A percentile compares a stretch with the other conserved stretches of the same genome.
Conservation (phyloP, 768 basidiomycete species). For the Trametes cinnabarina region DNA sequence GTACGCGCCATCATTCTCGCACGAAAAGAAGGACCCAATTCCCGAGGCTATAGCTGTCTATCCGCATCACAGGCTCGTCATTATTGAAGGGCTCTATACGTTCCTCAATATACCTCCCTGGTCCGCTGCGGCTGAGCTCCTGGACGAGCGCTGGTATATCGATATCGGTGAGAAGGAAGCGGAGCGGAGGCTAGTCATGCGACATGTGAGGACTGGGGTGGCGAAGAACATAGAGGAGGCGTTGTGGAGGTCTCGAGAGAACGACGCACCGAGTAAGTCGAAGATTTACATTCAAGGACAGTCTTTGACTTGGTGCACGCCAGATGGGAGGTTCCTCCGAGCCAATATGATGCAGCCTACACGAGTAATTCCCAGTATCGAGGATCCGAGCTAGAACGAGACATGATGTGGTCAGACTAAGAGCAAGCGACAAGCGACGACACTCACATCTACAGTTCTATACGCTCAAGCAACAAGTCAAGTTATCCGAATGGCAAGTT, state of each 20-base stretch:
- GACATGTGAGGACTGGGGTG: slow-evolving; percentile 80
- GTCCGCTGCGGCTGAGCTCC: slow-evolving; percentile 55
- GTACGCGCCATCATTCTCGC: slow-evolving; percentile 82
- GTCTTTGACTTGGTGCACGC: not conserved
- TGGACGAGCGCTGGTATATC: slow-evolving; percentile 83
- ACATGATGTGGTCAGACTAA: not conserved
- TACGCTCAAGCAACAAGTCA: too few relatives aligned
- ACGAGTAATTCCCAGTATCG: slow-evolving; percentile 39
- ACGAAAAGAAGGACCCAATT: slow-evolving; percentile 82
- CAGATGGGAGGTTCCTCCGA: slow-evolving; percentile 45
- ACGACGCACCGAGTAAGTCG: slow-evolving; percentile 35
- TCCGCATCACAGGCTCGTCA: slow-evolving; percentile 68
- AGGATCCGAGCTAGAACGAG: slow-evolving; percentile 33
- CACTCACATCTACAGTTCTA: too few relatives aligned
- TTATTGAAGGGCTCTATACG: slow-evolving; percentile 90
- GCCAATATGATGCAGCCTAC: slow-evolving; percentile 42
- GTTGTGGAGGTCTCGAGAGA: slow-evolving; percentile 66
- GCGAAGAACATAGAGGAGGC: slow-evolving; percentile 64
- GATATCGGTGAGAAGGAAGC: slow-evolving; percentile 56
- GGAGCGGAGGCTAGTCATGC: slow-evolving; percentile 54
- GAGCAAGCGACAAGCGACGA: too few relatives aligned
- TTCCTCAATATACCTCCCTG: slow-evolving; percentile 75
- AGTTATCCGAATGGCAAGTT: too few relatives aligned
- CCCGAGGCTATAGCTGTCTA: slow-evolving; percentile 56
- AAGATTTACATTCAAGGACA: not conserved